A percentile compares a stretch with the other conserved stretches of the same genome.
phyloP scores from a whole-genome alignment of 164 flowering plant genomes.

The Santalum album region DNA sequence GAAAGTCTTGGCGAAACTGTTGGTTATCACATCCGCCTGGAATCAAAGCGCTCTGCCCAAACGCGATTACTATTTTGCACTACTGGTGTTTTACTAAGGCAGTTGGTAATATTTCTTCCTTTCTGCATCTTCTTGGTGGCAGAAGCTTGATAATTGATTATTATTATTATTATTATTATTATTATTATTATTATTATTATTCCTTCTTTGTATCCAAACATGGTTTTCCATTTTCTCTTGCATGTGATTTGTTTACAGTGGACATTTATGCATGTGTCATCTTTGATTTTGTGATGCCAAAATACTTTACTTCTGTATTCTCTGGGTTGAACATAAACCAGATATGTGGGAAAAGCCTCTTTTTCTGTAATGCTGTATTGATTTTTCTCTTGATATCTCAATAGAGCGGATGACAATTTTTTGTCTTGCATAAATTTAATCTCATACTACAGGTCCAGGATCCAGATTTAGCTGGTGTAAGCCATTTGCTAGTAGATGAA shows the following conservation, averaged over 20 bases:
- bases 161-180: too few species aligned
- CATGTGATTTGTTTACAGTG: too few species aligned
- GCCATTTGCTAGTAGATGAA: slow-evolving; percentile 94
- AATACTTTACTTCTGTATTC: too few species aligned
- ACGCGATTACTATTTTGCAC: slow-evolving; percentile 88
- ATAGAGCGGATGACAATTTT: neutral
- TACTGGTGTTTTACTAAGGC: slow-evolving; percentile 82
- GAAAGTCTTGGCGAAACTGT: slow-evolving; percentile 86
- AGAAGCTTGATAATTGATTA: too few species aligned
- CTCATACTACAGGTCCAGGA: slow-evolving; percentile 60
- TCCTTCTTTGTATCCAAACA: too few species aligned
- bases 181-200: too few species aligned
- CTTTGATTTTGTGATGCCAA: too few species aligned
- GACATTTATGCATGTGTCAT: too few species aligned
- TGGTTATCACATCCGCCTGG: slow-evolving; percentile 95
- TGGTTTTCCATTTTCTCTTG: too few species aligned
- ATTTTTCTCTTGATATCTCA: neutral
- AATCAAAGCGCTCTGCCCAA: slow-evolving; percentile 64
- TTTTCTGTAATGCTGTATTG: too few species aligned
- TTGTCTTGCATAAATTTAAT: slow-evolving; percentile 5
- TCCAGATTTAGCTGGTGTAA: slow-evolving; percentile 66
- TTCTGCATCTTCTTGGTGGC: neutral
- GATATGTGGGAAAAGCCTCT: too few species aligned
- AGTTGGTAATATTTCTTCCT: slow-evolving; percentile 43
- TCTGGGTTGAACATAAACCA: too few species aligned